Conservation (phyloP, 768 basidiomycete species). For the Suillus placidus region DNA sequence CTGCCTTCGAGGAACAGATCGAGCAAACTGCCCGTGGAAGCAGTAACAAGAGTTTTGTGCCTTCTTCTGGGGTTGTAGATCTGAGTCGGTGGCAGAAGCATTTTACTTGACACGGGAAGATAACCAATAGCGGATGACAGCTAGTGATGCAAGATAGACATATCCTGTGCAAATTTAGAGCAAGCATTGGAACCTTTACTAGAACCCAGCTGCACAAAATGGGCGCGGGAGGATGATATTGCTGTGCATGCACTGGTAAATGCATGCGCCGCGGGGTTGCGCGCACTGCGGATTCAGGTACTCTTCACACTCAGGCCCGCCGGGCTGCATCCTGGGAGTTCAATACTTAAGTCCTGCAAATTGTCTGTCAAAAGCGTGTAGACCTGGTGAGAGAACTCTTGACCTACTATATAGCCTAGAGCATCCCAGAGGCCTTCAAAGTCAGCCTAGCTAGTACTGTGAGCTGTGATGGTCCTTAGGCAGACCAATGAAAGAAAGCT, state of each 20-base stretch:
- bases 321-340: no score
- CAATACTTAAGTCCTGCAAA: no score
- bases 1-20: not conserved
- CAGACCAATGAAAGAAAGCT: no score
- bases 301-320: no score
- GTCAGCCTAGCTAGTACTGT: no score
- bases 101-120: not conserved
- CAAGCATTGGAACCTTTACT: not conserved
- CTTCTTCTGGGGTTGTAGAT: not conserved
- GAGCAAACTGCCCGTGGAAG: not conserved
- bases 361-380: no score
- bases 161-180: not conserved
- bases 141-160: not conserved
- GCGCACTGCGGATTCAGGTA: no score
- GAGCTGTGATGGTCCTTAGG: no score
- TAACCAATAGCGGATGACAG: not conserved
- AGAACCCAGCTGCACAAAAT: not conserved
- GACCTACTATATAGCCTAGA: no score
- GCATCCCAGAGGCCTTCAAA: no score
- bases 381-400: no score
- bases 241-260: not conserved
- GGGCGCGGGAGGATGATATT: not conserved
- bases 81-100: not conserved
- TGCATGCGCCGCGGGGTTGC: no score
- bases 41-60: not conserved